Conservation (phyloP, 768 basidiomycete species). For the Ephemerocybe angulata region DNA sequence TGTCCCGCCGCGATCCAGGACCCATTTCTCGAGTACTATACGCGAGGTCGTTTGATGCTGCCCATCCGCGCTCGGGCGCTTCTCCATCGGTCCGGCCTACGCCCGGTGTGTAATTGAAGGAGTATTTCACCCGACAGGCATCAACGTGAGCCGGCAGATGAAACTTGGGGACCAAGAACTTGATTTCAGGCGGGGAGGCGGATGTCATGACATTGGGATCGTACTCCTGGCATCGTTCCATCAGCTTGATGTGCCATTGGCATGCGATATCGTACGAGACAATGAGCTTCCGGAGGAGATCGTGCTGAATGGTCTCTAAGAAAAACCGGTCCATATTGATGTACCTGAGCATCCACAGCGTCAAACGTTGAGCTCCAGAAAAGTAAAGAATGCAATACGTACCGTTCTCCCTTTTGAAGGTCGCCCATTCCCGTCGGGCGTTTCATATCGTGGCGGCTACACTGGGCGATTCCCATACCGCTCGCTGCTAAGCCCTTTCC, state of each 20-base stretch:
- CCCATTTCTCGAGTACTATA: conserved; percentile 35
- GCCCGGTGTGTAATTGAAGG: conserved; percentile 20
- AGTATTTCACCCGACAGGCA: conserved; percentile 19
- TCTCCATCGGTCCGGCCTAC: conserved; percentile 34
- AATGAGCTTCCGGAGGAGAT: conserved; percentile 4
- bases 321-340: conserved; percentile 27
- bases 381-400: conserved; percentile 3
- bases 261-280: conserved; percentile 31
- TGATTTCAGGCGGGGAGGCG: not conserved
- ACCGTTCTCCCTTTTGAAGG: conserved; percentile 33
- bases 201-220: not conserved
- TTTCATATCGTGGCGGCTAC: conserved; percentile 29
- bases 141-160: conserved; percentile 23
- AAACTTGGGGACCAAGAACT: conserved; percentile 20
- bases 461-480: conserved; percentile 27
- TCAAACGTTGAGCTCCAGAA: too few relatives aligned
- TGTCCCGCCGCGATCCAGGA: conserved; percentile 25
- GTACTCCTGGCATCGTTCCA: conserved; percentile 3
- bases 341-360: conserved; percentile 23
- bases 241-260: conserved; percentile 16
- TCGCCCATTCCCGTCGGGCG: conserved; percentile 26
- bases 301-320: conserved; percentile 4
- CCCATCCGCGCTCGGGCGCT: conserved; percentile 30
- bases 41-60: conserved; percentile 22
- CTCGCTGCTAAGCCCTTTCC: conserved; percentile 20